These are phyloP conservation scores for Sclerotinia subarctica DNA, from an alignment of 2,329 filamentous ascomycete genomes.

Conservation along the genomic window DNA sequence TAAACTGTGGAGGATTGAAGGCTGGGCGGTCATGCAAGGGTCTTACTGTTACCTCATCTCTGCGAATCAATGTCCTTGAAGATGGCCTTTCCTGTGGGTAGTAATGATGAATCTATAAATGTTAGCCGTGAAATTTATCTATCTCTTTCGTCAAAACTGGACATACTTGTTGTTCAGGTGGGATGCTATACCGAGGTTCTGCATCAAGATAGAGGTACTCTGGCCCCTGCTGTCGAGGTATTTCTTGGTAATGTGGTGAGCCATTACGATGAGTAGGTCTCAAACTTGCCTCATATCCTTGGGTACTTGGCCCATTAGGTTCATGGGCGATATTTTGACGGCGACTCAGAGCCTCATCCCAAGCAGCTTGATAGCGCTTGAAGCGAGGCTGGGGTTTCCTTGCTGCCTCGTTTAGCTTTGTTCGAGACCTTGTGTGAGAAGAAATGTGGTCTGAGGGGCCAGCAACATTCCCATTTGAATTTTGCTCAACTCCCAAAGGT, in stretches of 20 bases:
- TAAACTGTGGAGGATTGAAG: constrained; percentile 26
- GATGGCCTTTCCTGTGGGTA: constrained; percentile 26
- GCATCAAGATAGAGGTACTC: constrained; percentile 3
- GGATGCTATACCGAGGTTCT: constrained; percentile 6
- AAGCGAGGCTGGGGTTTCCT: constrained; percentile 35
- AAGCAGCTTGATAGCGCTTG: constrained; percentile 39
- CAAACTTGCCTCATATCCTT: constrained; percentile 20
- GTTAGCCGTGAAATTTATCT: constrained; percentile 11
- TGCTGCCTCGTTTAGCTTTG: not conserved
- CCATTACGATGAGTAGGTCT: constrained; percentile 9
- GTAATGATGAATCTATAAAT: constrained; percentile 19
- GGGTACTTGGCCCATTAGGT: not conserved
- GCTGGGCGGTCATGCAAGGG: constrained; percentile 28
- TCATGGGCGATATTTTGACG: constrained; percentile 24
- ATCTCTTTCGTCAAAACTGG: not conserved
- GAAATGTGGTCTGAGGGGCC: not conserved
- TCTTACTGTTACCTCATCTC: constrained; percentile 35
- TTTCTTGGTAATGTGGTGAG: not conserved
- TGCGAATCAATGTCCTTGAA: constrained; percentile 21
- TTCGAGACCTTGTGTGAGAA: constrained; percentile 10
- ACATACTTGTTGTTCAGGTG: constrained; percentile 20
- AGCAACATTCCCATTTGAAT: not conserved
- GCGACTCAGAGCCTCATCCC: constrained; percentile 36
- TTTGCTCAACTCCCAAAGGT: not conserved
- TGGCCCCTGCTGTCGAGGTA: not conserved